These are phyloP conservation scores for Rhynchospora breviuscula DNA, from an alignment of 176 grass and related monocot genomes.

Conservation along the genomic window DNA sequence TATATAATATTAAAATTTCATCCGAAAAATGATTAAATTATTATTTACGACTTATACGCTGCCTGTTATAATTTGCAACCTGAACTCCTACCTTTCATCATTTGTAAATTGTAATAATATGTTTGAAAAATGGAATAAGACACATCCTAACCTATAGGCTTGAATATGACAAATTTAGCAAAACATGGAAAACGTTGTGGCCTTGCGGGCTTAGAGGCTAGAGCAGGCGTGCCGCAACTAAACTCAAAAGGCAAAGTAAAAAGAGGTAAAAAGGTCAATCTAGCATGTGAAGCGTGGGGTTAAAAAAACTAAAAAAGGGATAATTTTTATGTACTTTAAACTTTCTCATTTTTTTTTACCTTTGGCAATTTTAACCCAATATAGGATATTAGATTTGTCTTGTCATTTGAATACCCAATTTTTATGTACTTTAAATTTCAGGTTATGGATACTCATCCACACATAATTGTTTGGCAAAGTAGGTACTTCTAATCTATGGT, in stretches of 20 bases:
- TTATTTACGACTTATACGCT: too few relatives aligned
- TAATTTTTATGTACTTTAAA: too few relatives aligned
- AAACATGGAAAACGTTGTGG: constrained; percentile 9
- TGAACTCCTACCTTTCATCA: background rate
- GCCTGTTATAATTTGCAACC: background rate
- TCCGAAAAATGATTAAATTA: background rate
- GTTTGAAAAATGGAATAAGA: background rate
- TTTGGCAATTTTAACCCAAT: too few relatives aligned
- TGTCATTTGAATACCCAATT: too few relatives aligned
- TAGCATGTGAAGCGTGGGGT: constrained; percentile 5
- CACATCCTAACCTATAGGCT: too few relatives aligned
- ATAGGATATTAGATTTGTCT: too few relatives aligned
- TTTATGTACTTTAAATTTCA: too few relatives aligned
- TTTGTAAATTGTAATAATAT: too few relatives aligned
- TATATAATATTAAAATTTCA: background rate
- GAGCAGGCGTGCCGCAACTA: background rate
- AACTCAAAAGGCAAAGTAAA: background rate
- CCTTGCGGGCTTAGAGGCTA: background rate
- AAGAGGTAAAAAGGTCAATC: background rate
- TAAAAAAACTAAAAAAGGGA: background rate
- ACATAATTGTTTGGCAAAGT: too few relatives aligned
- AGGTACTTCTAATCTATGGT: too few relatives aligned
- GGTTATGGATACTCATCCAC: too few relatives aligned
- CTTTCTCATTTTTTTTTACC: too few relatives aligned
- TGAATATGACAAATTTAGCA: background rate